A percentile compares a stretch with the other conserved stretches of the same genome.
Conservation (phyloP, 225 moss, liverwort and hornwort genomes). For the Rhytidiadelphus loreus region DNA sequence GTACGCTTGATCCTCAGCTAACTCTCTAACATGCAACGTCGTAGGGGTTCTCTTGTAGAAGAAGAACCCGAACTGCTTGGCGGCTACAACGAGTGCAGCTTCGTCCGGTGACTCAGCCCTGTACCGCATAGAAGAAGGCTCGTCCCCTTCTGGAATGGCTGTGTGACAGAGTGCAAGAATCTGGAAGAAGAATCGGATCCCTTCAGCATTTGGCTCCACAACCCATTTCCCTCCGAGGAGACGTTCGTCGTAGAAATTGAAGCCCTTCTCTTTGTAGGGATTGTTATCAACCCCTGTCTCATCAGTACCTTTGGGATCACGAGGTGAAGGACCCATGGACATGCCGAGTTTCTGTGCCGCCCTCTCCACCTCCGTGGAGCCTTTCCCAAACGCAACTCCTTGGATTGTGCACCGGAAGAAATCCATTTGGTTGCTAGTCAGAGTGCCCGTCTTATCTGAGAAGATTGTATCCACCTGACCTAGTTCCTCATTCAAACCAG, state of each 20-base stretch:
- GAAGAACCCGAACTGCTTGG: conserved; percentile 73
- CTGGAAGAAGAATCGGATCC: conserved; percentile 40
- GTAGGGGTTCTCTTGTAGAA: conserved; percentile 59
- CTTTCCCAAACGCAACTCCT: conserved; percentile 59
- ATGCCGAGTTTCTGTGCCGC: conserved; percentile 49
- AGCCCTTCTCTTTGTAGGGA: conserved; percentile 51
- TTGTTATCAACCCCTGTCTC: neutral
- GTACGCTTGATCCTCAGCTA: conserved; percentile 23
- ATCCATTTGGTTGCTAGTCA: conserved; percentile 83
- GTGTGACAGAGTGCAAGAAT: conserved; percentile 75
- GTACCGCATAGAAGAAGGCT: conserved; percentile 31
- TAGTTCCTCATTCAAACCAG: conserved; percentile 69
- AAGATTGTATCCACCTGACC: conserved; percentile 85
- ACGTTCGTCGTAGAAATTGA: conserved; percentile 62
- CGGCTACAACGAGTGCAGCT: conserved; percentile 71
- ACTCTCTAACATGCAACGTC: conserved; percentile 35
- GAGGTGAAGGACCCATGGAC: conserved; percentile 10
- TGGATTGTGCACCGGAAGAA: conserved; percentile 65
- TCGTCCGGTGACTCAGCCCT: conserved; percentile 83
- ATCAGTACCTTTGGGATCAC: neutral
- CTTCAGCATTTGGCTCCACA: conserved; percentile 31
- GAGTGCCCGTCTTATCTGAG: conserved; percentile 81
- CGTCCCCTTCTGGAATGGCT: conserved; percentile 60
- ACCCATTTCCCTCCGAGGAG: conserved; percentile 58
- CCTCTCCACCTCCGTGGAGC: conserved; percentile 61